phyloP scores from a whole-genome alignment of 1,139 yeast species.

The Kluyveromyces sp. region DNA sequence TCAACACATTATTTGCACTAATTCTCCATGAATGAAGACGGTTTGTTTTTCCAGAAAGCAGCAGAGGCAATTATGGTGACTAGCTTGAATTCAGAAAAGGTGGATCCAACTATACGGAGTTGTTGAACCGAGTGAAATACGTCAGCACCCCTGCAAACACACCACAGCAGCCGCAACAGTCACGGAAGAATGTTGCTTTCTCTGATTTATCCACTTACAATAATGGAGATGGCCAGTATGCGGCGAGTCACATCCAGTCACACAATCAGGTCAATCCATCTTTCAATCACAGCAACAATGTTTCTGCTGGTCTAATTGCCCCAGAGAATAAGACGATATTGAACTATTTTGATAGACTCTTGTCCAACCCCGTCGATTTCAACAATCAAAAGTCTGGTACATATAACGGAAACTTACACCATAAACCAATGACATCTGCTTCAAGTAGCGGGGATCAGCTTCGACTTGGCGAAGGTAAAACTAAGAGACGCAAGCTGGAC shows the following conservation, averaged over 20 bases:
- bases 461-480: not conserved
- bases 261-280: not conserved
- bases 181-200: not conserved
- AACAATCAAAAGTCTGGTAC: not conserved
- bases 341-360: conserved; percentile 11
- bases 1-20: not conserved
- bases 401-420: too few species aligned
- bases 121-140: conserved; percentile 21
- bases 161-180: not conserved
- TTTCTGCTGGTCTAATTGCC: conserved; percentile 2
- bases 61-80: conserved; percentile 28
- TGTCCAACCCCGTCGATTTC: conserved; percentile 5
- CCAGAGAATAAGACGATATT: conserved; percentile 9
- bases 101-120: conserved; percentile 27
- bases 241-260: not conserved
- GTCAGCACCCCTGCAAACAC: conserved; percentile 1
- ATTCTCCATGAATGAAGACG: conserved; percentile 21
- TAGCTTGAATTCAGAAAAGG: conserved; percentile 17
- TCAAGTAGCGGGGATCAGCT: not conserved
- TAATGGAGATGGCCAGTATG: not conserved
- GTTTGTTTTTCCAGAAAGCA: conserved; percentile 24
- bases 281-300: not conserved
- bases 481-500: not conserved
- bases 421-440: not conserved
- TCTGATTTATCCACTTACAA: not conserved